phyloP scores from a whole-genome alignment of 2,329 filamentous ascomycete species.

The Penicillium capsulatum region DNA sequence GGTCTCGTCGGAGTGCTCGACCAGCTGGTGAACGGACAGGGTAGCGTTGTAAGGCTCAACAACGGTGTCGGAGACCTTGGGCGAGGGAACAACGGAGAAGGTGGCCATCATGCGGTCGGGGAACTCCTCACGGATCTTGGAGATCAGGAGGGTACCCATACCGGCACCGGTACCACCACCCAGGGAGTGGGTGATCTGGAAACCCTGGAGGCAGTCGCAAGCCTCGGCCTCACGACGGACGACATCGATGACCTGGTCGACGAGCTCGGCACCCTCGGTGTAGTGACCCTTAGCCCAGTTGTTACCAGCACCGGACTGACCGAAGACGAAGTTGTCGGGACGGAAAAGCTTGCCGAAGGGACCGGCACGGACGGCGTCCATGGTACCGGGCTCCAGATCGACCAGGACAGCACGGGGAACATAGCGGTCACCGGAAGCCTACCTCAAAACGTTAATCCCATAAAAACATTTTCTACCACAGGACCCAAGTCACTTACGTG shows the following conservation, averaged over 20 bases:
- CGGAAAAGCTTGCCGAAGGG: slow-evolving; percentile 99
- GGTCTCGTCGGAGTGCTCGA: slow-evolving; percentile 99
- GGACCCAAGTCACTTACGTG: slow-evolving; percentile 55
- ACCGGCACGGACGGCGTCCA: slow-evolving; percentile 97
- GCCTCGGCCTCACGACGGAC: slow-evolving; percentile 98
- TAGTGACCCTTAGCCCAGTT: slow-evolving; percentile 99
- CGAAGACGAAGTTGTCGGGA: slow-evolving; percentile 99
- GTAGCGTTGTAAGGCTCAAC: slow-evolving; percentile 99
- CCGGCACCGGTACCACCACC: slow-evolving; percentile 99
- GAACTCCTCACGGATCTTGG: slow-evolving; percentile 99
- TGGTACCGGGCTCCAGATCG: slow-evolving; percentile 98
- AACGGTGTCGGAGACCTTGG: slow-evolving; percentile 99
- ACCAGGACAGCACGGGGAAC: slow-evolving; percentile 98
- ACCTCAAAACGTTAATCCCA: no score
- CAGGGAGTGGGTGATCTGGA: slow-evolving; percentile 99
- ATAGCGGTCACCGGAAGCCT: slow-evolving; percentile 98
- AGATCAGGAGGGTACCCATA: slow-evolving; percentile 99
- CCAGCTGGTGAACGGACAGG: slow-evolving; percentile 96
- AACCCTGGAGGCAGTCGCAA: slow-evolving; percentile 99
- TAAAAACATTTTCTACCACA: no score
- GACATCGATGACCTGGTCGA: slow-evolving; percentile 96
- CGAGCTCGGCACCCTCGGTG: slow-evolving; percentile 98
- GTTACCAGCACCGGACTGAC: slow-evolving; percentile 99
- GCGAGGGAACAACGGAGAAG: slow-evolving; percentile 97
- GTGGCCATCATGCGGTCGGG: slow-evolving; percentile 99